Percentiles rank a stretch among this genome's conserved stretches.
phyloP scores from a whole-genome alignment of 345 rosid species.

The Crucihimalaya himalaica region DNA sequence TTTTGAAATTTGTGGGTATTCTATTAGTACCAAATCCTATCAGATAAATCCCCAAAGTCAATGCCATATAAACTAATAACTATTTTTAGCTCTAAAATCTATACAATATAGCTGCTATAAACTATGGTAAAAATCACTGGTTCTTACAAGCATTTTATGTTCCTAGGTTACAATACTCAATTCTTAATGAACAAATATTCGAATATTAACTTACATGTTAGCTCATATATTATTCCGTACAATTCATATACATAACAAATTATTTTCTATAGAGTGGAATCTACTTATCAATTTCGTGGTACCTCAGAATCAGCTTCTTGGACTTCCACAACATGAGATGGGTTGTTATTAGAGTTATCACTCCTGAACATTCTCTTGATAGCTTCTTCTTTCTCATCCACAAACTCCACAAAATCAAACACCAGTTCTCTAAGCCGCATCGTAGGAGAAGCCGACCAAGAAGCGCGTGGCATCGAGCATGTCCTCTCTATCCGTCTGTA shows the following conservation, averaged over 20 bases:
- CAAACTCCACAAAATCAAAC: conserved; percentile 60
- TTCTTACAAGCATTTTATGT: not conserved
- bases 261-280: conserved; percentile 12
- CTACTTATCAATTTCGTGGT: conserved; percentile 24
- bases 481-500: conserved; percentile 51
- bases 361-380: conserved; percentile 59
- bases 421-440: conserved; percentile 44
- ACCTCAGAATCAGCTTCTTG: conserved; percentile 33
- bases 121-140: conserved; percentile 15
- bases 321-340: conserved; percentile 28
- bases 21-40: not conserved
- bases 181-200: conserved; percentile 1
- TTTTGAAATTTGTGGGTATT: not conserved
- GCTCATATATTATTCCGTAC: conserved; percentile 4
- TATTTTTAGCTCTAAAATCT: not conserved
- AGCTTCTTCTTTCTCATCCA: conserved; percentile 85
- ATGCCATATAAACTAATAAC: not conserved
- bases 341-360: conserved; percentile 43
- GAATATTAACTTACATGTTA: conserved; percentile 13
- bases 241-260: conserved; percentile 12
- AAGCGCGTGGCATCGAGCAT: conserved; percentile 26
- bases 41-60: conserved; percentile 4
- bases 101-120: conserved; percentile 1
- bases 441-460: conserved; percentile 34
- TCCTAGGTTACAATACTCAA: not conserved